phyloP scores from a whole-genome alignment of 192 early-diverging fungal genomes.

The Coemansia sp. region DNA sequence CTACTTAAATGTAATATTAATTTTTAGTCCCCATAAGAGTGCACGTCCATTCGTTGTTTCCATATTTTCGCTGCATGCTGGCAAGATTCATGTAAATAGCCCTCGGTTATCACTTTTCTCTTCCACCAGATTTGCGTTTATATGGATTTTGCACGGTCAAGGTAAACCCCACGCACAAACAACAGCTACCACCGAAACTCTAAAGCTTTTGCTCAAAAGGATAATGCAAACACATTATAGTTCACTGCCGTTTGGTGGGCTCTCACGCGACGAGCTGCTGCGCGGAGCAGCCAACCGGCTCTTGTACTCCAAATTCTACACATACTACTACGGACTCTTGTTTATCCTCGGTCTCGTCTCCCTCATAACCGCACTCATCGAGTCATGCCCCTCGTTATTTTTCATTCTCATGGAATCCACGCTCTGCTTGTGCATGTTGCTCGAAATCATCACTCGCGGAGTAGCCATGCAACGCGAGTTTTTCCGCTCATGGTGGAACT shows the following conservation, averaged over 20 bases:
- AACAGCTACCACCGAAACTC: neutral
- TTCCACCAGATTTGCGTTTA: neutral
- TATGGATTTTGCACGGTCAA: constrained; percentile 43
- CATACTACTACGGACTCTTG: constrained; percentile 57
- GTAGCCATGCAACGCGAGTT: constrained; percentile 61
- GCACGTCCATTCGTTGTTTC: no score
- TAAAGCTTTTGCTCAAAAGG: neutral
- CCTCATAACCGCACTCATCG: constrained; percentile 46
- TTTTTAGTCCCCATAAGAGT: no score
- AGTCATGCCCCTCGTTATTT: constrained; percentile 59
- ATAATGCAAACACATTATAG: neutral
- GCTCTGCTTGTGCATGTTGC: constrained; percentile 74
- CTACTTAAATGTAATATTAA: no score
- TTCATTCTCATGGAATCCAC: constrained; percentile 72
- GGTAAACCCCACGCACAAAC: constrained; percentile 11
- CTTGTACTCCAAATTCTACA: constrained; percentile 62
- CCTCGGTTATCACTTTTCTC: no score
- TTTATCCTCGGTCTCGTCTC: constrained; percentile 52
- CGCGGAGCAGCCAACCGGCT: constrained; percentile 61
- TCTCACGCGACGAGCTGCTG: constrained; percentile 55
- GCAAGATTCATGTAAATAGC: no score
- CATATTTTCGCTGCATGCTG: no score
- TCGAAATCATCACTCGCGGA: constrained; percentile 66
- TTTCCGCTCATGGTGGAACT: constrained; percentile 66
- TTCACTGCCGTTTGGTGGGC: constrained; percentile 38